Percentiles rank a stretch among this genome's conserved stretches.
Evolutionary conservation across 805 yeast genomes (phyloP).

Genomic region (Scheffersomyces stipitis): DNA sequence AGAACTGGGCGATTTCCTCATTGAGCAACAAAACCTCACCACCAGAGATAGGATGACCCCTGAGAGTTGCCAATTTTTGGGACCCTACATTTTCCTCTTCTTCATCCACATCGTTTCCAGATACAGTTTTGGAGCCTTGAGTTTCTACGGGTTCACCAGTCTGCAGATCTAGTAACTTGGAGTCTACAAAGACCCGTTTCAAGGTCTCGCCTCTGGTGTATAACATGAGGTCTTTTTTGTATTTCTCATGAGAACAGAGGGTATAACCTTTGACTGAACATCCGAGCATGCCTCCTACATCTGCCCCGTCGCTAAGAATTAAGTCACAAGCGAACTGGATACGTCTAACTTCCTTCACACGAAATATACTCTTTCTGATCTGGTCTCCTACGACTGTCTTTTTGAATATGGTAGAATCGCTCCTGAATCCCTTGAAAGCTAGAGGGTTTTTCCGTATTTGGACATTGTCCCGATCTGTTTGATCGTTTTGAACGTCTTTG

Average conservation of each 20-base stretch:
- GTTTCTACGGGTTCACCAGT: constrained; percentile 44
- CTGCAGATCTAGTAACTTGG: constrained; percentile 35
- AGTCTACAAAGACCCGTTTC: constrained; percentile 50
- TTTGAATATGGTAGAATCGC: constrained; percentile 13
- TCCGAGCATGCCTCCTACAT: constrained; percentile 37
- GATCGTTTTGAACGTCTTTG: constrained; percentile 10
- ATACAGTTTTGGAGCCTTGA: constrained; percentile 22
- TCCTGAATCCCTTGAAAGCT: constrained; percentile 5
- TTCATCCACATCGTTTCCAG: constrained; percentile 35
- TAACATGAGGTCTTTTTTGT: constrained; percentile 50
- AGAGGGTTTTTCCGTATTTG: constrained; percentile 8
- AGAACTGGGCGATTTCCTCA: constrained; percentile 23
- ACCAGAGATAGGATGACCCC: constrained; percentile 17
- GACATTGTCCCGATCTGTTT: constrained; percentile 12
- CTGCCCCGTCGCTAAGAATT: constrained; percentile 47
- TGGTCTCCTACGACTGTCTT: constrained; percentile 21
- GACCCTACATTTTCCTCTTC: constrained; percentile 30
- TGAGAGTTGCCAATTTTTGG: constrained; percentile 4
- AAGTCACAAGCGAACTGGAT: constrained; percentile 63
- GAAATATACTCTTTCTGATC: constrained; percentile 49
- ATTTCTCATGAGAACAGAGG: constrained; percentile 54
- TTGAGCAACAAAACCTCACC: constrained; percentile 24
- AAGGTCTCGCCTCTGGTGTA: constrained; percentile 54
- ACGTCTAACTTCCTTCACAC: constrained; percentile 62
- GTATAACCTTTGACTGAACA: constrained; percentile 74